Evolutionary conservation across 2,329 filamentous ascomycete genomes (phyloP).

Genomic region (Cercospora sp.): DNA sequence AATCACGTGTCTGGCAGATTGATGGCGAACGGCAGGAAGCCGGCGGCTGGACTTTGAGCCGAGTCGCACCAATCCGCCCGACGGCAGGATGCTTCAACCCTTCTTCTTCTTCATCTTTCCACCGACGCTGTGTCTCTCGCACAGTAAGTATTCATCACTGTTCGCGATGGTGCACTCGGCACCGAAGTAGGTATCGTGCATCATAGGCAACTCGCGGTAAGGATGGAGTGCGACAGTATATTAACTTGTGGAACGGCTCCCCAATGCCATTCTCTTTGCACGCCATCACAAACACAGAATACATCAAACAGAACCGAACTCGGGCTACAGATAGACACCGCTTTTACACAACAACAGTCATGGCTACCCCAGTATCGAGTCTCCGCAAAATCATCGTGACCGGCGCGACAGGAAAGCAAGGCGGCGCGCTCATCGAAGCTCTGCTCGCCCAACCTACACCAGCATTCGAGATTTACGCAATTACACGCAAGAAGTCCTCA

Average conservation of each 20-base stretch:
- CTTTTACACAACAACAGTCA: not conserved
- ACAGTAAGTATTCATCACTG: not conserved
- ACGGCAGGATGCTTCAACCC: not conserved
- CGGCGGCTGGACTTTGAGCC: not conserved
- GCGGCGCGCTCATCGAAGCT: constrained; percentile 46
- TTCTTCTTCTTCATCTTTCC: not conserved
- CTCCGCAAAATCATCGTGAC: constrained; percentile 42
- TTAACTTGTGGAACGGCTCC: constrained; percentile 3
- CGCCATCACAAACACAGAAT: not conserved
- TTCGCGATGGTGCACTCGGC: not conserved
- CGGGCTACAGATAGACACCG: not conserved
- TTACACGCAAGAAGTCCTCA: constrained; percentile 60
- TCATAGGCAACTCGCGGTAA: not conserved
- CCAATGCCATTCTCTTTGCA: not conserved
- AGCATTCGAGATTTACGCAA: constrained; percentile 53
- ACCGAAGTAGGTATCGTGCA: not conserved
- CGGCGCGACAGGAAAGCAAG: constrained; percentile 51
- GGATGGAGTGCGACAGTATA: not conserved
- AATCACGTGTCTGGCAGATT: not conserved
- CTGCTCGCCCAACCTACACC: constrained; percentile 40
- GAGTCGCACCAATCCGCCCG: not conserved
- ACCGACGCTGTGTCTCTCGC: not conserved
- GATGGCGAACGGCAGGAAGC: not conserved
- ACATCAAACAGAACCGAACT: not conserved
- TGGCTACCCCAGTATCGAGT: constrained; percentile 11